Conservation (phyloP, 805 yeast species). For the Zygosaccharomyces gambellarensis region DNA sequence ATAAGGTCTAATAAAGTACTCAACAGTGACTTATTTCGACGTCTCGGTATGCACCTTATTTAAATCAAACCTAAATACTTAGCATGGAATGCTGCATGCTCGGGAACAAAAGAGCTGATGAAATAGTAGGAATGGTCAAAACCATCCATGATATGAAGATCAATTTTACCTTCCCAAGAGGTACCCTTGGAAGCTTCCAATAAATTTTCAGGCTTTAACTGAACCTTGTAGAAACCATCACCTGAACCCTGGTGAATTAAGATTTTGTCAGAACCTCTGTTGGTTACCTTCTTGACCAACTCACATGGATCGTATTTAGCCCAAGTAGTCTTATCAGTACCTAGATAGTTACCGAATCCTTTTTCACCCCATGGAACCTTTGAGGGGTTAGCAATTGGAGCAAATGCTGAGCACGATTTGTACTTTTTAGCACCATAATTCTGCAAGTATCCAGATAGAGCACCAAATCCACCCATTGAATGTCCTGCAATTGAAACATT, state of each 20-base stretch:
- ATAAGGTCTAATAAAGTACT: neutral
- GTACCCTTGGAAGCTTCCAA: constrained; percentile 52
- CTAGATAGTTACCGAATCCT: constrained; percentile 75
- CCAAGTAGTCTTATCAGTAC: constrained; percentile 53
- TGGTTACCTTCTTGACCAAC: constrained; percentile 47
- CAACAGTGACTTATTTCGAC: no score
- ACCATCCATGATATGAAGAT: constrained; percentile 63
- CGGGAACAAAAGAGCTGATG: constrained; percentile 69
- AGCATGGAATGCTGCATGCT: constrained; percentile 85
- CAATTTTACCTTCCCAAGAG: constrained; percentile 54
- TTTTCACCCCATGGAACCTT: constrained; percentile 84
- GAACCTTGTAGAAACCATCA: constrained; percentile 67
- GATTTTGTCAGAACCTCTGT: constrained; percentile 53
- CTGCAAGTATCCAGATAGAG: constrained; percentile 61
- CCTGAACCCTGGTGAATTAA: constrained; percentile 78
- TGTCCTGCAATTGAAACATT: constrained; percentile 85
- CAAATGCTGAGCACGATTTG: constrained; percentile 79
- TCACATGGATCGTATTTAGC: constrained; percentile 76
- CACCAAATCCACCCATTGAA: constrained; percentile 98
- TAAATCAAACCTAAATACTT: constrained; percentile 43
- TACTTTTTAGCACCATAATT: constrained; percentile 57
- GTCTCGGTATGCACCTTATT: neutral
- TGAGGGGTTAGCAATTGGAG: constrained; percentile 83
- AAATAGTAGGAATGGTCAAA: constrained; percentile 91
- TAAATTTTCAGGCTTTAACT: constrained; percentile 72